Evolutionary conservation across 768 basidiomycete species (phyloP).

Genomic region (Serendipita sp.): DNA sequence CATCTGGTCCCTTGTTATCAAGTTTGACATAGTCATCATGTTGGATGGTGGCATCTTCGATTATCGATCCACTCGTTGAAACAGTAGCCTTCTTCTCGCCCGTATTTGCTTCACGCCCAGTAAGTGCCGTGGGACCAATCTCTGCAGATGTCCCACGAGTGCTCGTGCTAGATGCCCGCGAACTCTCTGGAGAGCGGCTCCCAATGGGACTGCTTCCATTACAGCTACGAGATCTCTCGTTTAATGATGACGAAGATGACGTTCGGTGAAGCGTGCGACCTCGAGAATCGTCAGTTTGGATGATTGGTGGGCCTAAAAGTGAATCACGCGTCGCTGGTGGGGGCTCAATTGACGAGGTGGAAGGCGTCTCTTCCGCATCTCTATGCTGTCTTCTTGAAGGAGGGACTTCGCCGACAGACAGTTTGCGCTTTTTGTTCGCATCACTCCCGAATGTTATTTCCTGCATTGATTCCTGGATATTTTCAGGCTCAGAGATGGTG

Average conservation of each 20-base stretch:
- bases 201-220: background rate
- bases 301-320: background rate
- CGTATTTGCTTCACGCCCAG: background rate
- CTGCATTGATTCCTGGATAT: background rate
- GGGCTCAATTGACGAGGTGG: background rate
- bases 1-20: background rate
- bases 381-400: background rate
- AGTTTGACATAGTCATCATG: background rate
- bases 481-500: background rate
- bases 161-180: background rate
- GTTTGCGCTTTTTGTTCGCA: background rate
- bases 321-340: background rate
- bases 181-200: background rate
- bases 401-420: background rate
- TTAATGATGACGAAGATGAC: background rate
- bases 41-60: background rate
- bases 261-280: background rate
- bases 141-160: background rate
- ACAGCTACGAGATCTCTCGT: conserved; percentile 1
- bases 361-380: background rate
- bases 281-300: background rate
- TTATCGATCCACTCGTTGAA: background rate
- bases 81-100: background rate
- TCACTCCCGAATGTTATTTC: background rate
- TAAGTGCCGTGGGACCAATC: background rate